phyloP scores from a whole-genome alignment of 352 stramenopile genomes.

The Pythium phragmitis region DNA sequence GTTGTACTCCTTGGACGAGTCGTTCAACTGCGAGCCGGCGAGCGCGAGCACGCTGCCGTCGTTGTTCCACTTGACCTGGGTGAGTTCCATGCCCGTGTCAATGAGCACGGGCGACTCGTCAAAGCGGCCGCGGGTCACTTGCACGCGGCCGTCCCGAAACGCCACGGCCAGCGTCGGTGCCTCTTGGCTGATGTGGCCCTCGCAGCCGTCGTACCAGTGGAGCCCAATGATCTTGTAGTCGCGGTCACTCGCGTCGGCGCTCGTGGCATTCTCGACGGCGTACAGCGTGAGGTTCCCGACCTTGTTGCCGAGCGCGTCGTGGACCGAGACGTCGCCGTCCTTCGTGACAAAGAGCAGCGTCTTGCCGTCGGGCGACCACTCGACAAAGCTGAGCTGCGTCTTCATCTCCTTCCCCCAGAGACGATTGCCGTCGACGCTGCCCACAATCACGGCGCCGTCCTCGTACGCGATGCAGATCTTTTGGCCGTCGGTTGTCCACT shows the following conservation, averaged over 20 bases:
- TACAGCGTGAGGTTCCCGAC: slow-evolving; percentile 80
- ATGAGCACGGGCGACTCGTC: slow-evolving; percentile 89
- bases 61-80: slow-evolving; percentile 89
- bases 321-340: slow-evolving; percentile 81
- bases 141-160: slow-evolving; percentile 90
- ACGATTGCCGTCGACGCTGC: slow-evolving; percentile 92
- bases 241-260: slow-evolving; percentile 31
- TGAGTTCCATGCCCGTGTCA: slow-evolving; percentile 87
- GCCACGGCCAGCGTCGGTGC: slow-evolving; percentile 90
- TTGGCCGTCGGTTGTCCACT: slow-evolving; percentile 92
- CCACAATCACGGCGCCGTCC: slow-evolving; percentile 93
- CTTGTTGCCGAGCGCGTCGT: slow-evolving; percentile 87
- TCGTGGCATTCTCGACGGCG: slow-evolving; percentile 52
- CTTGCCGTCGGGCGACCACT: slow-evolving; percentile 92
- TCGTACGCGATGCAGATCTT: slow-evolving; percentile 96
- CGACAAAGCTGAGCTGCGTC: slow-evolving; percentile 88
- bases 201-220: slow-evolving; percentile 85
- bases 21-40: slow-evolving; percentile 52
- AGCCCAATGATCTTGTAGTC: slow-evolving; percentile 81
- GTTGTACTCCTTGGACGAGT: slow-evolving; percentile 56
- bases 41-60: slow-evolving; percentile 90
- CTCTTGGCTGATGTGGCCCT: slow-evolving; percentile 87
- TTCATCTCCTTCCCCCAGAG: slow-evolving; percentile 95
- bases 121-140: slow-evolving; percentile 86
- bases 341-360: slow-evolving; percentile 88